phyloP scores from a whole-genome alignment of 345 rosid species.

The Hibiscus trionum region DNA sequence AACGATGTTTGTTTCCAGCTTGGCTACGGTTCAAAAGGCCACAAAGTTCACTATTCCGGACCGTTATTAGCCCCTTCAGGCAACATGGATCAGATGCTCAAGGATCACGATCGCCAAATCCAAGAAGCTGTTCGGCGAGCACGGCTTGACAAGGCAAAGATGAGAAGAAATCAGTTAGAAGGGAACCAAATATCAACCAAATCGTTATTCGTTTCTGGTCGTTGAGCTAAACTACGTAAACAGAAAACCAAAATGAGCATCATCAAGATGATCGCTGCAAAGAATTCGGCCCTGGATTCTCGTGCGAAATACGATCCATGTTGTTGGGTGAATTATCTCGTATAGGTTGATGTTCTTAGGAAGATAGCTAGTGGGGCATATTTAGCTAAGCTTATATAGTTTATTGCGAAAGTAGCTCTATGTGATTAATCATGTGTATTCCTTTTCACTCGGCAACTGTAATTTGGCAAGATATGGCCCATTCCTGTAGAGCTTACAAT shows the following conservation, averaged over 20 bases:
- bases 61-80: conserved; percentile 80
- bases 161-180: conserved; percentile 58
- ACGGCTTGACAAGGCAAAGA: conserved; percentile 73
- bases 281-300: background rate
- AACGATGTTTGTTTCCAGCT: conserved; percentile 34
- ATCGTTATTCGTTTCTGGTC: conserved; percentile 72
- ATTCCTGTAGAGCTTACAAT: conserved; percentile 11
- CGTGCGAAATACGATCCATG: background rate
- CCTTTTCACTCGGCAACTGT: conserved; percentile 19
- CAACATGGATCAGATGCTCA: conserved; percentile 86
- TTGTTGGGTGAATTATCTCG: background rate
- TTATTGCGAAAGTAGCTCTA: conserved; percentile 4
- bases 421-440: conserved; percentile 19
- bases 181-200: conserved; percentile 50
- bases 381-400: background rate
- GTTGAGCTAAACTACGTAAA: conserved; percentile 31
- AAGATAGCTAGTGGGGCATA: background rate
- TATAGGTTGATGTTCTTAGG: background rate
- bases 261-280: conserved; percentile 12
- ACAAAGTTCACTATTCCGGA: conserved; percentile 90
- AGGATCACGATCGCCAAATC: conserved; percentile 94
- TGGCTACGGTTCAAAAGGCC: conserved; percentile 88
- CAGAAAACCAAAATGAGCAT: conserved; percentile 11
- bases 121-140: conserved; percentile 95
- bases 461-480: conserved; percentile 11